Conservation (phyloP, 164 flowering plant species). For the Tetrastigma voinierianum region DNA sequence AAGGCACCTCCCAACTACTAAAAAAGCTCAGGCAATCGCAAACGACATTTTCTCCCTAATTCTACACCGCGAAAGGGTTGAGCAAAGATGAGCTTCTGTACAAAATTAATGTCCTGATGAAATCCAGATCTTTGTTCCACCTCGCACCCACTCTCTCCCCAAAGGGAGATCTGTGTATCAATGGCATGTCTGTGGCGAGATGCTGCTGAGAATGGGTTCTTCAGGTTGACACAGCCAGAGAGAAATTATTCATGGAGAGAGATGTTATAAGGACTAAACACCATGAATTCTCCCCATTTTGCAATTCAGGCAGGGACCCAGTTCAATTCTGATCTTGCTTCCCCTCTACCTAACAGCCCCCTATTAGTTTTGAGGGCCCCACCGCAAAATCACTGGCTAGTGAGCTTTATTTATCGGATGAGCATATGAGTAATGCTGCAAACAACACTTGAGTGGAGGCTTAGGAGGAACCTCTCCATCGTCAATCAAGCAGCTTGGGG, state of each 20-base stretch:
- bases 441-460: conserved; percentile 27
- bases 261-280: conserved; percentile 32
- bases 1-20: conserved; percentile 66
- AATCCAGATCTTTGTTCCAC: conserved; percentile 82
- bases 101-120: conserved; percentile 78
- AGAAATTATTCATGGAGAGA: conserved; percentile 69
- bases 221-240: conserved; percentile 80
- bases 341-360: conserved; percentile 89
- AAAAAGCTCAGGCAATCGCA: conserved; percentile 87
- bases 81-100: conserved; percentile 88
- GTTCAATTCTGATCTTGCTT: conserved; percentile 84
- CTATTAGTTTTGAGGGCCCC: conserved; percentile 81
- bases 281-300: conserved; percentile 40
- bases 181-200: conserved; percentile 77
- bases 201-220: conserved; percentile 74
- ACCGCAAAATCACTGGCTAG: conserved; percentile 87
- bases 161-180: conserved; percentile 60
- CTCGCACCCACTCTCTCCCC: conserved; percentile 69
- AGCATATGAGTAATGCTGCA: conserved; percentile 73
- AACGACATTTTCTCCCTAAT: conserved; percentile 79
- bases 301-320: conserved; percentile 92
- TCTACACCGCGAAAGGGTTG: conserved; percentile 75
- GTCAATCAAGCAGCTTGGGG: conserved; percentile 65
- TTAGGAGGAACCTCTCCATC: conserved; percentile 47
- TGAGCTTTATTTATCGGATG: conserved; percentile 91